Evolutionary conservation across 1,284 basidiomycete species (phyloP), one percentile per base, ranked within the genome.

Genomic region (Ustilago nuda): DNA sequence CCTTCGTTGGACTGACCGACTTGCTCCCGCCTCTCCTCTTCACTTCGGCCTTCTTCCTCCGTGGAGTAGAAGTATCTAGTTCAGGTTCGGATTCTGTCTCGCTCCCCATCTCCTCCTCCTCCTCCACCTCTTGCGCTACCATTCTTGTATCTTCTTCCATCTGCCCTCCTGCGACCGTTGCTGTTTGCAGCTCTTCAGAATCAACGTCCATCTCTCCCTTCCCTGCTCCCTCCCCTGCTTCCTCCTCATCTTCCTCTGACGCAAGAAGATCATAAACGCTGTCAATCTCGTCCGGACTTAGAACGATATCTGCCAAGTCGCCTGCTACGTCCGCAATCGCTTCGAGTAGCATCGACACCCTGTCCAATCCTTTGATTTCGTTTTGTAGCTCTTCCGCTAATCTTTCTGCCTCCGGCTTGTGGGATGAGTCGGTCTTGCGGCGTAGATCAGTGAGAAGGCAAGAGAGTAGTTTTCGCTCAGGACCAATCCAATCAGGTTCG

Each of bases 241-340:
- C 48, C 30, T 63, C 55, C 39, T 66, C 59, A 4, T 68, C 73
- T 7, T 71, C 73, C 13, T 72, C 74, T 15, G 36, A 39, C 1
- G 63, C 74, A 17, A 83, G 55, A 30, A 81, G 48, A 36, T 84
- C 82, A 50, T 78, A 84, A 0, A 80, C 72, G 4, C 61, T 63
- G 41, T 84, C 81, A 12, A 78, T 75, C 61, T 84, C 82, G 12
- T 77, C 79, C 2, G 82, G 82, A 32, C 76, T 71, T 3, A 84
- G 59, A 15, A 84, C 78, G 13, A 82, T 45, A 48, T 84, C 81
- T 32, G 81, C 57, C 64, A 84, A 63, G 39, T 82, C 80, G 1
- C 76, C 73, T 0, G 81, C 81, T 4, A 77, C 69, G 32, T 76
- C 76, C 2, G 80, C 78, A 4, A 82, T 76, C 48, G 72, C 67